Evolutionary conservation across 23 red algal species (phyloP).

Genomic region (Gracilaria gracilis): DNA sequence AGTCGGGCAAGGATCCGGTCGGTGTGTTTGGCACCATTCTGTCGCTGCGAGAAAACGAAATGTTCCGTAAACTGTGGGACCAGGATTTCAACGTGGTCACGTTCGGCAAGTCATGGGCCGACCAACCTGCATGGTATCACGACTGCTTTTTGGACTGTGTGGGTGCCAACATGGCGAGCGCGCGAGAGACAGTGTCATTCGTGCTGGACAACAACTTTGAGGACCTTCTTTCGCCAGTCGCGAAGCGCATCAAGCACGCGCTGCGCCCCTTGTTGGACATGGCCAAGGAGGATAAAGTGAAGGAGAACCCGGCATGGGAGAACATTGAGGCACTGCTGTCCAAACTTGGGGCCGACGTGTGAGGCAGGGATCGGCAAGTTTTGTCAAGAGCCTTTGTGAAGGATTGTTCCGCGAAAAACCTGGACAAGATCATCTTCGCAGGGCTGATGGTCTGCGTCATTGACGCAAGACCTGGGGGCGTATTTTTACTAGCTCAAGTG

Average conservation of each 20-base stretch:
- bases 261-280: neutral
- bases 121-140: neutral
- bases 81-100: neutral
- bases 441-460: too few relatives aligned
- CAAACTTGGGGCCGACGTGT: slow-evolving; percentile 9
- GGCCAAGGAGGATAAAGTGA: neutral
- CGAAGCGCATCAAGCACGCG: neutral
- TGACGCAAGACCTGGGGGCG: too few relatives aligned
- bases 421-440: too few relatives aligned
- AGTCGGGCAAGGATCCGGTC: slow-evolving; percentile 5
- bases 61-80: slow-evolving; percentile 26
- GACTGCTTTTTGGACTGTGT: slow-evolving; percentile 11
- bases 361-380: too few relatives aligned
- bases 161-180: neutral
- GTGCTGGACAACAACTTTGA: slow-evolving; percentile 12
- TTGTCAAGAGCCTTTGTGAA: too few relatives aligned
- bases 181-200: neutral
- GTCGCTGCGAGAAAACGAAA: neutral
- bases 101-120: neutral
- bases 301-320: neutral
- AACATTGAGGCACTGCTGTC: neutral
- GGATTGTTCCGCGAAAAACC: too few relatives aligned
- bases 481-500: too few relatives aligned
- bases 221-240: neutral
- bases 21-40: slow-evolving; percentile 26